phyloP scores from a whole-genome alignment of 2,329 filamentous ascomycete species.

The Trichoderma afroharzianum region DNA sequence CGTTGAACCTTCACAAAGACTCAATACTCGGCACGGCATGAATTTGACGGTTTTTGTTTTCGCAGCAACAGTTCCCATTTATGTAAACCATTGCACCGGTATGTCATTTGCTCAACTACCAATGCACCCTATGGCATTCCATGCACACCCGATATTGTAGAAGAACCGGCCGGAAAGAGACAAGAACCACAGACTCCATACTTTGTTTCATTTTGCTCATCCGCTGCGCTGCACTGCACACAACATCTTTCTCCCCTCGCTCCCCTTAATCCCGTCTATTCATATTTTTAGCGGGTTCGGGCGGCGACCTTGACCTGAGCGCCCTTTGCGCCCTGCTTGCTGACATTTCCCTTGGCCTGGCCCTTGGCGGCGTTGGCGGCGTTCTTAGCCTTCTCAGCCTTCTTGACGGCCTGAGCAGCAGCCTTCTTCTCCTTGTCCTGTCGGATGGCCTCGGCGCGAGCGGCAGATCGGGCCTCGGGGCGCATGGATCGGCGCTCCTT shows the following conservation, averaged over 20 bases:
- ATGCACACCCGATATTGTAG: constrained; percentile 40
- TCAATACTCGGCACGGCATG: neutral
- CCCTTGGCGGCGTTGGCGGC: constrained; percentile 73
- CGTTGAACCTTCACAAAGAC: neutral
- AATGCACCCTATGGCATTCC: constrained; percentile 42
- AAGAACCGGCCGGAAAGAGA: constrained; percentile 43
- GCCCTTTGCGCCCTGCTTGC: constrained; percentile 98
- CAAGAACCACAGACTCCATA: constrained; percentile 40
- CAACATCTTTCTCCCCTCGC: neutral
- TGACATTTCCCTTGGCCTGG: constrained; percentile 73
- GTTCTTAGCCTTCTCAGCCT: constrained; percentile 97
- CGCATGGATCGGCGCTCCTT: constrained; percentile 96
- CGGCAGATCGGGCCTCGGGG: constrained; percentile 91
- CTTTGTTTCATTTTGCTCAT: constrained; percentile 17
- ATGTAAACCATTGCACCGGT: constrained; percentile 33
- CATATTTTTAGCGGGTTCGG: constrained; percentile 65
- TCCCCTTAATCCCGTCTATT: constrained; percentile 5
- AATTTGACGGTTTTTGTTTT: neutral
- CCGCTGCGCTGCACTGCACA: neutral
- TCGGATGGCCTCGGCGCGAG: constrained; percentile 86
- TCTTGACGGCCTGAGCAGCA: constrained; percentile 84
- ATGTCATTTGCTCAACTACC: constrained; percentile 39
- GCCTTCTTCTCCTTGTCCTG: constrained; percentile 99
- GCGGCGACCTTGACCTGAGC: constrained; percentile 79
- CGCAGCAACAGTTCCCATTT: constrained; percentile 15